Evolutionary conservation across 345 rosid species (phyloP), one percentile per base, ranked within the genome.

Genomic region (Lepidium sativum): DNA sequence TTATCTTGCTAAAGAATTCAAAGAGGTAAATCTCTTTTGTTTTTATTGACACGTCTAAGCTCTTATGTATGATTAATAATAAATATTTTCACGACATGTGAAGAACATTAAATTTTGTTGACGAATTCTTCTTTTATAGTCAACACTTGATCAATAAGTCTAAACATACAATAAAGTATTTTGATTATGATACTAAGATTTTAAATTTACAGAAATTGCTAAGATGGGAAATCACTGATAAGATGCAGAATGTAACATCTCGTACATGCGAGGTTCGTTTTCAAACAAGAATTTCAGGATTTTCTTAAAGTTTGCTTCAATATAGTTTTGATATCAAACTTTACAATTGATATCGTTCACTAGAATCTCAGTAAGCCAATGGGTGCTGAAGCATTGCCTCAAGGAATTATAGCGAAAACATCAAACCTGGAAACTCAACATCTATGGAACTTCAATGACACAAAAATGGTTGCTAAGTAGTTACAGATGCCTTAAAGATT

Each of bases 221-320:
- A 8, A 80, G 74, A 59, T 83, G 85, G 91, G 70, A 79, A 63
- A 62, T 74, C 40, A 38, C 74, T 56, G 42, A 71, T 59, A 66
- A 67, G 48, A 48, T 69, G 67, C 71, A 43, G 63, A 74, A 74
- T 14, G 11, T 56, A 48, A 75, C 78, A 39, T 63, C 79, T 0
- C 16, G 8, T 67, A 52, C 17, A 15, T 92, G 98, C 71, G 65
- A 85, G 97, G 98, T 89, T 79, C 54, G 89, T 74, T 33, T 44
- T 44, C 45, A 0, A 54, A 40, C 9, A 49, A 47, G 3, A 1
- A 9, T 0, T 23, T 18, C 16, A 3, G 4, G 25, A 2, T 23
- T 29, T 20, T 3, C 1, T 21, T 71, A 8, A 18, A 60, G 16
- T 14, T 29, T 38, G 1, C 1, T 40, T 13, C 16, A 18, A 17